phyloP scores from a whole-genome alignment of 345 rosid genomes.

The Excoecaria cochinchinensis region DNA sequence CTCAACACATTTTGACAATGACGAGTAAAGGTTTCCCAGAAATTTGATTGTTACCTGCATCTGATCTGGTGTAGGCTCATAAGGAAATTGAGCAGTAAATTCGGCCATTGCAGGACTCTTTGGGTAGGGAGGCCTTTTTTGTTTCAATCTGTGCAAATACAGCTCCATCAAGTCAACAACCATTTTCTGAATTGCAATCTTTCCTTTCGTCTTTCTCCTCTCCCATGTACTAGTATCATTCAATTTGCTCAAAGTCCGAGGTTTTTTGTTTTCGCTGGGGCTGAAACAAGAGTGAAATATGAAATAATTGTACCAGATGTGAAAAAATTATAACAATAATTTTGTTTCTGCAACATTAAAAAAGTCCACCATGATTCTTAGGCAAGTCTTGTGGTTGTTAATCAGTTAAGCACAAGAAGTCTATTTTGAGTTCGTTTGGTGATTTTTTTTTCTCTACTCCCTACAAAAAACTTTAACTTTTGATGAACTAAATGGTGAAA shows the following conservation, averaged over 20 bases:
- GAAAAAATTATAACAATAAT: not conserved
- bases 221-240: slow-evolving; percentile 81
- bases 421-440: not conserved
- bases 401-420: not conserved
- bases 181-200: slow-evolving; percentile 95
- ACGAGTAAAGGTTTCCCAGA: not conserved
- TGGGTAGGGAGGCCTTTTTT: slow-evolving; percentile 77
- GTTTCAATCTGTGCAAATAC: slow-evolving; percentile 84
- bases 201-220: slow-evolving; percentile 90
- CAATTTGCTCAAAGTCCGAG: slow-evolving; percentile 78
- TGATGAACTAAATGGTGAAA: not conserved
- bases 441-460: not conserved
- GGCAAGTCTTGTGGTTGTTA: not conserved
- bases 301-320: slow-evolving; percentile 13
- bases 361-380: not conserved
- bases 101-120: slow-evolving; percentile 63
- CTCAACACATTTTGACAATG: not conserved
- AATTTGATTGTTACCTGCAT: slow-evolving; percentile 45
- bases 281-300: slow-evolving; percentile 39
- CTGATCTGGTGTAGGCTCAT: slow-evolving; percentile 89
- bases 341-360: not conserved
- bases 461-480: not conserved
- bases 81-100: slow-evolving; percentile 69
- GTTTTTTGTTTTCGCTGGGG: slow-evolving; percentile 79
- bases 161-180: slow-evolving; percentile 97